A percentile compares a stretch with the other conserved stretches of the same genome.
Conservation (phyloP, 2,329 filamentous ascomycete species). For the Fusarium pilosicola region DNA sequence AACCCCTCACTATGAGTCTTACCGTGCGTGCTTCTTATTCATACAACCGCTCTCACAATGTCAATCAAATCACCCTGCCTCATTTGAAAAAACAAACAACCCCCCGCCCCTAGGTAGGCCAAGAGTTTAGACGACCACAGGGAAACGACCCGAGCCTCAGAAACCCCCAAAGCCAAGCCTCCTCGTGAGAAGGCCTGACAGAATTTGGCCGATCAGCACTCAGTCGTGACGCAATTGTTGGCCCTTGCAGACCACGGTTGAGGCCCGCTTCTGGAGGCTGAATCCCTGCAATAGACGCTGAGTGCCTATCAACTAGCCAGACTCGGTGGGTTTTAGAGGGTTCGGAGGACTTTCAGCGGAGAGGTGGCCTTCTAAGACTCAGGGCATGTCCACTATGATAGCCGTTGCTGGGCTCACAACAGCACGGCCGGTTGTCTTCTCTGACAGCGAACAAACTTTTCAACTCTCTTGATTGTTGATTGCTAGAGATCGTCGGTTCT, state of each 20-base stretch:
- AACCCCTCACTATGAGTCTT: conserved; percentile 12
- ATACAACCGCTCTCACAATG: neutral
- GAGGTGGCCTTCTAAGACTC: conserved; percentile 13
- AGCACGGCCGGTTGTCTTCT: neutral
- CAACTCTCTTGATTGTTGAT: neutral
- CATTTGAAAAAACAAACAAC: conserved; percentile 32
- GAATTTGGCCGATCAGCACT: conserved; percentile 44
- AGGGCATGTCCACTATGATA: conserved; percentile 15
- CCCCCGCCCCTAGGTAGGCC: conserved; percentile 28
- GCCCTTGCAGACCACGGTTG: conserved; percentile 39
- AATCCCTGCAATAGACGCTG: conserved; percentile 9
- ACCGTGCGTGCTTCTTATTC: neutral
- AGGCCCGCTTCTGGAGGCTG: conserved; percentile 23
- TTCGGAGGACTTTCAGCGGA: conserved; percentile 5
- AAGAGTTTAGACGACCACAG: conserved; percentile 34
- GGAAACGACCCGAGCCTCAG: conserved; percentile 36
- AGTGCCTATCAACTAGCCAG: conserved; percentile 17
- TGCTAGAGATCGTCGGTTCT: conserved; percentile 14
- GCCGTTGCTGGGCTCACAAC: conserved; percentile 7
- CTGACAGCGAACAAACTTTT: conserved; percentile 9
- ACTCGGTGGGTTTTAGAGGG: conserved; percentile 14
- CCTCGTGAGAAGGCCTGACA: conserved; percentile 39
- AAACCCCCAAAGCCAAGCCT: conserved; percentile 23
- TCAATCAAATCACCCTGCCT: conserved; percentile 23
- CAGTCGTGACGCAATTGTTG: conserved; percentile 48